Conservation (phyloP, 2,329 filamentous ascomycete genomes). For the Trichoderma oligosporum region DNA sequence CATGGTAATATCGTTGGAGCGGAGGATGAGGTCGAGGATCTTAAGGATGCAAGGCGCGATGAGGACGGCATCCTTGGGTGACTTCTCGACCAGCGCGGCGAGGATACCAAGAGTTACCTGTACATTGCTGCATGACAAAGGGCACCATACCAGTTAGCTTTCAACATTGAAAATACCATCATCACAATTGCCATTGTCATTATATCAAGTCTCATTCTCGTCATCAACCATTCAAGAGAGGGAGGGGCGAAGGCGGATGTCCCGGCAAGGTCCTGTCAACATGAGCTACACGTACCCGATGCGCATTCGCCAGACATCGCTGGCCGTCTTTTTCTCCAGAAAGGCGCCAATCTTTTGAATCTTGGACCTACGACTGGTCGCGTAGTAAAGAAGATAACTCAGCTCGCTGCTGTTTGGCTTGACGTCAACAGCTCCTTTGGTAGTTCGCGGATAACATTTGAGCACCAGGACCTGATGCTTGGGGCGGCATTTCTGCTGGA, state of each 20-base stretch:
- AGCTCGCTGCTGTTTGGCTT: conserved; percentile 96
- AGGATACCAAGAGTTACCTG: conserved; percentile 94
- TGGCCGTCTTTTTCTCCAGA: conserved; percentile 87
- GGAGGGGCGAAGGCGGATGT: conserved; percentile 15
- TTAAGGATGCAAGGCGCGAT: conserved; percentile 82
- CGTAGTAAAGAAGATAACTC: conserved; percentile 95
- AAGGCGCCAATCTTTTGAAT: conserved; percentile 94
- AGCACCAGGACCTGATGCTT: conserved; percentile 96
- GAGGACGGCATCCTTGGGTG: conserved; percentile 82
- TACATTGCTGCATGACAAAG: conserved; percentile 62
- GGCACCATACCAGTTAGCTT: conserved; percentile 8
- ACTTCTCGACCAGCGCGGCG: conserved; percentile 86
- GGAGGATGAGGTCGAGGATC: conserved; percentile 77
- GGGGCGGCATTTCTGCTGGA: conserved; percentile 70
- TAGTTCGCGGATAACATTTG: conserved; percentile 92
- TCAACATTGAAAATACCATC: neutral
- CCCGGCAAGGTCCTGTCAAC: neutral
- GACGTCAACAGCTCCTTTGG: conserved; percentile 86
- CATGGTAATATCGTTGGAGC: conserved; percentile 85
- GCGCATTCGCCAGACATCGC: conserved; percentile 83
- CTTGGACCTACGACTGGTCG: conserved; percentile 88
- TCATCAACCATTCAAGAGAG: conserved; percentile 8
- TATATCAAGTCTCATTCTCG: too few species aligned
- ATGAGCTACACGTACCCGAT: conserved; percentile 63
- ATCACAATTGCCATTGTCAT: neutral